Evolutionary conservation across 306 rosid species (phyloP), one percentile per base, ranked within the genome.

Genomic region (Rosa lucieae): DNA sequence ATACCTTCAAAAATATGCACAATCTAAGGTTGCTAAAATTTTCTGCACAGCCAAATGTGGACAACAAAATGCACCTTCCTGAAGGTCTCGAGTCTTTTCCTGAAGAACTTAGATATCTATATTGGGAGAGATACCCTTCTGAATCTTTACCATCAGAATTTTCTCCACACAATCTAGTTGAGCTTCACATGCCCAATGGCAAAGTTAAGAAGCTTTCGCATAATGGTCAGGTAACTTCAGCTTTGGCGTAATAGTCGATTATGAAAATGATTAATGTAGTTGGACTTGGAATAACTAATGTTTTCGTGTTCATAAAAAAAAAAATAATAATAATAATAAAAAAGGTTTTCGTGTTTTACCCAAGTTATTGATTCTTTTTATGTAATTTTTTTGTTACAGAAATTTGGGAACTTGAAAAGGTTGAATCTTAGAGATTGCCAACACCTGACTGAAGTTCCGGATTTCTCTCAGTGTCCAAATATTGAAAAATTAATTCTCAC

Each of bases 1-100:
- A 6, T 1, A 75, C 82, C 74, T 84, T 84, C 56, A 61, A 70
- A 66, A 76, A 53, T 8, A 76, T 84, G 84, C 69, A 35, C 46
- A 73, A 79, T 11, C 70, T 80, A 44, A 69, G 42, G 63, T 51
- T 77, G n/a, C 82, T 84, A 42, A 51, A 67, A 47, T 17, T 74
- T 77, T 5, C 26, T 20, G 29, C 12, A 58, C 63, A 21, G 9
- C 63, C 23, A 58, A n/a, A 58, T 7, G 5, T 8, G 63, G 21
- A 15, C 58, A 52, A n/a, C 23, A 17, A 56, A 56, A 8, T 20
- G 32, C 12, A 21, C 10, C 23, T 77, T 51, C 39, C 63, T 15
- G 7, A 42, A 15, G 44, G 67, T 14, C 77, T 53, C 29, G 18
- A 67, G 6, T 29, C 13, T 44, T 32, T 78, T 72, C 78, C 82